Base-by-base conservation (phyloP, 148 eudicot genomes). In the Cornus controversa region DNA sequence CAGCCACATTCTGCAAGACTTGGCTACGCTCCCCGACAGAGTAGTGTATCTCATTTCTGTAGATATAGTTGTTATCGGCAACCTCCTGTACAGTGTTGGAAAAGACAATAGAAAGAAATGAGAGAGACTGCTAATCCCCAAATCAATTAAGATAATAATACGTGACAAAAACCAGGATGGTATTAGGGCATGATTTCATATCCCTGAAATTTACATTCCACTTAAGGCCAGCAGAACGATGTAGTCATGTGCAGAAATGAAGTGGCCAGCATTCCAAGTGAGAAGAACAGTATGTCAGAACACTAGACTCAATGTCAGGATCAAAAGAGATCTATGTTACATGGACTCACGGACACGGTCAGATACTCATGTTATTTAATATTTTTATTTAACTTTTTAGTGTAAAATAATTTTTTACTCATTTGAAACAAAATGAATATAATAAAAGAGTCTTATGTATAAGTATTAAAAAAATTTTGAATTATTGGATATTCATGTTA, bases 1-100 rank as follows among this genome's bases (percentile, higher is more conserved):
- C 97, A 83, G 99, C 93, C 67, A 95, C 99, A 90, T 95, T 94
- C 84, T 95, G 98, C 85, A 91, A 80, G 64, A 95, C 91, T 82
- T 95, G 99, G 66, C 97, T 91, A 54, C 94, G 90, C 79, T 95
- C 97, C 31, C 91, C 97, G 50, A 79, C 99, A 72, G 94, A 67
- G 80, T 95, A 96, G 73, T 93, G 96, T 80, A 95, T 88, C 86
- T 91, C 97, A 82, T 93, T 91, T 91, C 96, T 86, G 82, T 95
- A 95, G 22, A 95, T 96, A 82, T 97, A 95, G 64, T 93, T 93
- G 94, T 91, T 89, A 77, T 91, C 99, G 26, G 99, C 99, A 82
- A 83, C 86, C 79, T 95, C 96, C 99, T 93, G 86, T 79, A 84
- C 7, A 78, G 11, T 8, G 28, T 22, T 5, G 42, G 26, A 27